phyloP scores from a whole-genome alignment of 768 basidiomycete genomes.

The Rhizopogon salebrosus region DNA sequence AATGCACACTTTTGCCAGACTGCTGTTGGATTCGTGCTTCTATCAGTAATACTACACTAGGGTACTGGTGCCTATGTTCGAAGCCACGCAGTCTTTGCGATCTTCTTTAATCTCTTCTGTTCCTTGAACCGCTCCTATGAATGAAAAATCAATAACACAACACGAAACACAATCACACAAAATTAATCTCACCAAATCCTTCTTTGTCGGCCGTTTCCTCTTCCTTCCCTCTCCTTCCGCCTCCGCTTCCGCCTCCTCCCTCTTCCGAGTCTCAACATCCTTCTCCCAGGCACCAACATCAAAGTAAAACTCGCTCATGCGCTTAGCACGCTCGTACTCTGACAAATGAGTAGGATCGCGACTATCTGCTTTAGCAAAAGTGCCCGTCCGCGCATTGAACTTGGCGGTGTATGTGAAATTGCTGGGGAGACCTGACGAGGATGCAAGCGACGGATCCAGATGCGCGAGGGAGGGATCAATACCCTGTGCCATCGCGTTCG shows the following conservation, averaged over 20 bases:
- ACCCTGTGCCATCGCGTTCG: slow-evolving; percentile 70
- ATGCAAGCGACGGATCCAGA: slow-evolving; percentile 67
- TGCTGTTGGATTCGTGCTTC: not conserved
- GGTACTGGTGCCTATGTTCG: slow-evolving; percentile 42
- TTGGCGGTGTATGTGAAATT: slow-evolving; percentile 56
- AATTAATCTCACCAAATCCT: slow-evolving; percentile 62
- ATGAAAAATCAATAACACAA: slow-evolving; percentile 5
- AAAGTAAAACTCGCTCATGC: slow-evolving; percentile 88
- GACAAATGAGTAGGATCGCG: slow-evolving; percentile 73
- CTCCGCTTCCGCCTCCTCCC: slow-evolving; percentile 32
- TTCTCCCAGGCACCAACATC: slow-evolving; percentile 78
- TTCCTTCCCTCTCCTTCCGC: slow-evolving; percentile 61
- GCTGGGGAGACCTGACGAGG: slow-evolving; percentile 24
- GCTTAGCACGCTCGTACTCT: slow-evolving; percentile 69
- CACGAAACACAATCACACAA: slow-evolving; percentile 1
- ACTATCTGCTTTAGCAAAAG: slow-evolving; percentile 60
- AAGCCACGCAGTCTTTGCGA: slow-evolving; percentile 85
- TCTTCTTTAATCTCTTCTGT: slow-evolving; percentile 76
- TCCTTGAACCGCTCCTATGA: slow-evolving; percentile 78
- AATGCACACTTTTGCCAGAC: not conserved
- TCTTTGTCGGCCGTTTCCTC: slow-evolving; percentile 75
- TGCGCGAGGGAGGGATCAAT: slow-evolving; percentile 80
- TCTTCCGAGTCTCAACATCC: slow-evolving; percentile 49
- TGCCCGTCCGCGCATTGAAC: slow-evolving; percentile 79
- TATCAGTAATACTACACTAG: not conserved